These are phyloP conservation scores for Hibiscus syriacus DNA, from an alignment of 345 rosid species.

Conservation along the genomic window DNA sequence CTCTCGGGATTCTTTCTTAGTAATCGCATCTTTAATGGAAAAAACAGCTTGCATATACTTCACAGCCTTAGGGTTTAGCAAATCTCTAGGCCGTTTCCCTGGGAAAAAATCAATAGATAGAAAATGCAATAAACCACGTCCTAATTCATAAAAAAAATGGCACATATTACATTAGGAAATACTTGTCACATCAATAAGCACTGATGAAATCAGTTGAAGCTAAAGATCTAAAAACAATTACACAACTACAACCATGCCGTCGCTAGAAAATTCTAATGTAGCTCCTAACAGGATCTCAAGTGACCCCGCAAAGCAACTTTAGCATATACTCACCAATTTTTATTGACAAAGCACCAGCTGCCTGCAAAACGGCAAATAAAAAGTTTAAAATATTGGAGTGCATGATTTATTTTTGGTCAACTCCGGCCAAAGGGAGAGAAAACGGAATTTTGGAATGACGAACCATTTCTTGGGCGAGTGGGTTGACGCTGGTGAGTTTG, in stretches of 20 bases:
- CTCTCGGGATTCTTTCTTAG: constrained; percentile 90
- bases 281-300: not conserved
- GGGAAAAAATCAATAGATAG: constrained; percentile 6
- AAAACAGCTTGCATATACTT: constrained; percentile 89
- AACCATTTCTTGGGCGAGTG: constrained; percentile 98
- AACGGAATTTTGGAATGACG: constrained; percentile 9
- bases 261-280: not conserved
- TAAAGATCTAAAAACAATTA: not conserved
- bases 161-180: not conserved
- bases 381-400: not conserved
- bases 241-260: not conserved
- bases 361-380: constrained; percentile 40
- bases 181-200: not conserved
- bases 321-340: constrained; percentile 70
- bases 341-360: constrained; percentile 90
- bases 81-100: constrained; percentile 99
- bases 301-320: not conserved
- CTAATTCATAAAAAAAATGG: not conserved
- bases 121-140: constrained; percentile 4
- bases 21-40: constrained; percentile 85
- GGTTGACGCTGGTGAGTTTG: constrained; percentile 93
- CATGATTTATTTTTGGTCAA: not conserved
- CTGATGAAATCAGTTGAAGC: not conserved
- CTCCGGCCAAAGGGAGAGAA: constrained; percentile 1
- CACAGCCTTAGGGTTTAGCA: constrained; percentile 87